Evolutionary conservation across 176 grass and related monocot species (phyloP).

Genomic region (Ensete ventricosum): DNA sequence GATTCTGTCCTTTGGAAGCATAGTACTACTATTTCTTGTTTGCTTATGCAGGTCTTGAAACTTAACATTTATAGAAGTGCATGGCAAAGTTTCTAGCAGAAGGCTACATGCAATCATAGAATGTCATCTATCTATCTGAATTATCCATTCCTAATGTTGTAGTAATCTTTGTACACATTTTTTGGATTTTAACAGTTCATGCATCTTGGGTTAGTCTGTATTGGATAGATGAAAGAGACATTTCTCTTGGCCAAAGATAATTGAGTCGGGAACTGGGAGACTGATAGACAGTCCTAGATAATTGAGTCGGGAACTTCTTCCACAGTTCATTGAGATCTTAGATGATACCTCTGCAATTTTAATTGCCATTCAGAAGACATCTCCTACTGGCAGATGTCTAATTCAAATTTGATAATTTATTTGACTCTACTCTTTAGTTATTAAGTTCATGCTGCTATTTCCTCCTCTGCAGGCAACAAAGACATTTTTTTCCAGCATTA

Average conservation of each 20-base stretch:
- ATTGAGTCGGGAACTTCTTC: not conserved
- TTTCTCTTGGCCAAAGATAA: too few species aligned
- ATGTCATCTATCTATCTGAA: not conserved
- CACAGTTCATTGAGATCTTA: too few species aligned
- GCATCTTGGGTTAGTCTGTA: not conserved
- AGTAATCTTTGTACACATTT: not conserved
- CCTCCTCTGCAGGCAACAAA: constrained; percentile 57
- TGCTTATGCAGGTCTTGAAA: not conserved
- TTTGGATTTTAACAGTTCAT: not conserved
- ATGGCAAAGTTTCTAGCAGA: not conserved
- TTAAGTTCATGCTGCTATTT: not conserved
- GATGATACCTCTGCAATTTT: too few species aligned
- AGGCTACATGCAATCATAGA: not conserved
- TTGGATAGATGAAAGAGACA: too few species aligned
- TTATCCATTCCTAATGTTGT: too few species aligned
- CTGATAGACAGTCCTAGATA: too few species aligned
- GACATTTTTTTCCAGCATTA: constrained; percentile 68
- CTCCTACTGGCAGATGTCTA: too few species aligned
- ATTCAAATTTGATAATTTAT: not conserved
- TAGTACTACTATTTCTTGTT: not conserved
- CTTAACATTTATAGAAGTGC: not conserved
- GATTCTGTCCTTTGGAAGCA: constrained; percentile 4
- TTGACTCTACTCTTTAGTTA: not conserved
- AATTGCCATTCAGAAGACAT: too few species aligned
- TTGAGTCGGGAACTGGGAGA: too few species aligned